Percentiles rank a stretch among this genome's conserved stretches.
Conservation (phyloP, 1,284 basidiomycete genomes). For the Trichosporon coremiiforme region DNA sequence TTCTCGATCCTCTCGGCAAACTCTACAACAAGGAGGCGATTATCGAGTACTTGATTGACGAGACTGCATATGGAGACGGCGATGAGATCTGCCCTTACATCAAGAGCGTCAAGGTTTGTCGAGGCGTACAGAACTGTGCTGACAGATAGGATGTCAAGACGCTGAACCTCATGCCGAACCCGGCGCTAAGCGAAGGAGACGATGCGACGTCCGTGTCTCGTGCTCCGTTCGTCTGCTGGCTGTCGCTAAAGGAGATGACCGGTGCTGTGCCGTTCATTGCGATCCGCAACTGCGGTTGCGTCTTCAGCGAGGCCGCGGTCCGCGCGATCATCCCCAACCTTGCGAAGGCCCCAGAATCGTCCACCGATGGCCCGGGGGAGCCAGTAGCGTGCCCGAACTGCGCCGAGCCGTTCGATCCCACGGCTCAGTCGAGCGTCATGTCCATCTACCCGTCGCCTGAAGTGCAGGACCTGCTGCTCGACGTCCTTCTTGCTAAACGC, state of each 20-base stretch:
- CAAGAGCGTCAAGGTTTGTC: constrained; percentile 75
- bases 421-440: constrained; percentile 33
- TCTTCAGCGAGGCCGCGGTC: constrained; percentile 50
- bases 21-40: constrained; percentile 92
- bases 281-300: constrained; percentile 82
- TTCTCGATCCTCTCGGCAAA: constrained; percentile 84
- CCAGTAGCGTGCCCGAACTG: constrained; percentile 55
- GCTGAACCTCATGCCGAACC: constrained; percentile 74
- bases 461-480: constrained; percentile 50
- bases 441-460: constrained; percentile 52
- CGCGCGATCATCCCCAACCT: constrained; percentile 48
- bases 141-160: constrained; percentile 74
- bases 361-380: constrained; percentile 15
- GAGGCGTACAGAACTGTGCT: not conserved
- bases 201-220: constrained; percentile 57
- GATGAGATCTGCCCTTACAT: constrained; percentile 84
- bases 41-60: constrained; percentile 81
- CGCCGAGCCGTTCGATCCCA: constrained; percentile 47
- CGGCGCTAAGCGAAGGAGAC: constrained; percentile 54
- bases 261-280: constrained; percentile 85
- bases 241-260: constrained; percentile 90
- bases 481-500: constrained; percentile 42
- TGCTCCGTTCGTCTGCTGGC: constrained; percentile 79
- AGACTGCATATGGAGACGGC: constrained; percentile 73
- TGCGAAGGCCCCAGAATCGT: constrained; percentile 29